These are phyloP conservation scores for Dillenia suffruticosa DNA, from an alignment of 164 flowering plant genomes.

Conservation along the genomic window DNA sequence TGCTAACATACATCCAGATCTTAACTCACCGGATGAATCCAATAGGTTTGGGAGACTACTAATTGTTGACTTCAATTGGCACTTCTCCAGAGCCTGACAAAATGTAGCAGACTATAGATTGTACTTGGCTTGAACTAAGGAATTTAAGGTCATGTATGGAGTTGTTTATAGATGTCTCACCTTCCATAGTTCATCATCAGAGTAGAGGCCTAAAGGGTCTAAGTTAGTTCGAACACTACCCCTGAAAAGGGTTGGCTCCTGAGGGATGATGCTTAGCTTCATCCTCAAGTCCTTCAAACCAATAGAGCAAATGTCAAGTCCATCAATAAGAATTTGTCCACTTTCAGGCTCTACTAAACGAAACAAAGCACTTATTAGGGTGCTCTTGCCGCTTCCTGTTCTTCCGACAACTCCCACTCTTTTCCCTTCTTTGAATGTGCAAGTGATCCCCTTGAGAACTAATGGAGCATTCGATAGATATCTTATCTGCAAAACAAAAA, in stretches of 20 bases:
- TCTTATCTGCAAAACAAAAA: constrained; percentile 40
- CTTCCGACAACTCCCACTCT: constrained; percentile 91
- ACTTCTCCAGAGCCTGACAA: constrained; percentile 70
- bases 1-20: neutral
- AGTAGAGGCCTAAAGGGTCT: constrained; percentile 71
- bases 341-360: constrained; percentile 74
- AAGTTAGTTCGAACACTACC: constrained; percentile 78
- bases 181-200: constrained; percentile 81
- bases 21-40: constrained; percentile 59
- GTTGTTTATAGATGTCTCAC: constrained; percentile 23
- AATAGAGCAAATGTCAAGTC: constrained; percentile 60
- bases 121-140: neutral
- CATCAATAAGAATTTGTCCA: constrained; percentile 67
- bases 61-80: constrained; percentile 62
- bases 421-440: constrained; percentile 67
- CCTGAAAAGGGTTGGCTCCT: constrained; percentile 81
- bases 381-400: constrained; percentile 91
- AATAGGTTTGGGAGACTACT: constrained; percentile 54
- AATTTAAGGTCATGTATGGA: too few relatives aligned
- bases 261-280: constrained; percentile 87
- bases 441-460: constrained; percentile 80
- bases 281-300: constrained; percentile 76
- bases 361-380: constrained; percentile 76
- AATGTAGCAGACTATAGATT: too few relatives aligned
- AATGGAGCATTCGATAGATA: constrained; percentile 79